Percentiles rank a stretch among this genome's conserved stretches.
phyloP scores from a whole-genome alignment of 352 stramenopile genomes.

The Pseudoperonospora humuli region DNA sequence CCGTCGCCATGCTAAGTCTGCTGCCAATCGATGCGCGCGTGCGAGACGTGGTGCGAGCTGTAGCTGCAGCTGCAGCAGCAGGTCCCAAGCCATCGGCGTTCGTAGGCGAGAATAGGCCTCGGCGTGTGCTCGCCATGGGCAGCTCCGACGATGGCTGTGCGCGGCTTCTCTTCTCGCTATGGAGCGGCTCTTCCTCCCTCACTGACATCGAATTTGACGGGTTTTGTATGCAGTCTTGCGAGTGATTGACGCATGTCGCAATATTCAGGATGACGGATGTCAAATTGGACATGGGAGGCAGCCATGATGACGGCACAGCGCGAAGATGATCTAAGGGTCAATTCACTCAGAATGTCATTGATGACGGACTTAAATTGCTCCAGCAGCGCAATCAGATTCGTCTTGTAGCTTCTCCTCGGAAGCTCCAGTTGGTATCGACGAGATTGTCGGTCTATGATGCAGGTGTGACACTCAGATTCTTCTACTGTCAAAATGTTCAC shows the following conservation, averaged over 20 bases:
- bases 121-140: conserved; percentile 19
- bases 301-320: conserved; percentile 11
- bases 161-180: conserved; percentile 12
- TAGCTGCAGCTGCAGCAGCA: conserved; percentile 6
- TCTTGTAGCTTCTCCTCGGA: too few species aligned
- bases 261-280: conserved; percentile 9
- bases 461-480: too few species aligned
- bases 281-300: not conserved
- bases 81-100: conserved; percentile 15
- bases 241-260: conserved; percentile 22
- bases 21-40: conserved; percentile 26
- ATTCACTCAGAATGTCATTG: not conserved
- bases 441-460: too few species aligned
- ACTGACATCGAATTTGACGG: conserved; percentile 8
- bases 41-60: conserved; percentile 9
- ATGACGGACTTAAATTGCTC: not conserved
- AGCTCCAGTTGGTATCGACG: too few species aligned
- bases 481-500: too few species aligned
- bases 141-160: not conserved
- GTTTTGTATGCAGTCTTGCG: conserved; percentile 9
- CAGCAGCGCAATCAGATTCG: too few species aligned
- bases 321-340: not conserved
- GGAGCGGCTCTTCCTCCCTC: conserved; percentile 13
- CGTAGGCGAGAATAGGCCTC: conserved; percentile 26
- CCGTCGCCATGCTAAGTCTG: conserved; percentile 31